These are phyloP conservation scores for Ogataea henricii DNA, from an alignment of 805 yeast species.

Conservation along the genomic window DNA sequence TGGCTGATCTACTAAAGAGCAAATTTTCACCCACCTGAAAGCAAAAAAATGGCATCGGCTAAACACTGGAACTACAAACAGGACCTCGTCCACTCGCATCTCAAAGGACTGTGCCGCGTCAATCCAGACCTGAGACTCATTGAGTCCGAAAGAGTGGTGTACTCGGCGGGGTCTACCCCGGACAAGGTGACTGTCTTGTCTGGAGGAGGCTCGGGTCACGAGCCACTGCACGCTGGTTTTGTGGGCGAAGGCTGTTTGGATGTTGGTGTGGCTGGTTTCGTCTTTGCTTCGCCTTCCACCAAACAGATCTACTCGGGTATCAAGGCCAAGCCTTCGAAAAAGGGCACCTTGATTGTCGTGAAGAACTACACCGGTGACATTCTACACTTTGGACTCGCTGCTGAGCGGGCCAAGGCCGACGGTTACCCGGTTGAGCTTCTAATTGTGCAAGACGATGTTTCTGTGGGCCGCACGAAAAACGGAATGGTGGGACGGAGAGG, in stretches of 20 bases:
- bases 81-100: constrained; percentile 49
- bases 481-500: constrained; percentile 95
- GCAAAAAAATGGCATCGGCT: constrained; percentile 13
- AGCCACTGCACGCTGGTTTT: constrained; percentile 90
- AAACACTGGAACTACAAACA: constrained; percentile 54
- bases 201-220: constrained; percentile 97
- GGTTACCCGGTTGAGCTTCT: constrained; percentile 75
- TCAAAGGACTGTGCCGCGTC: constrained; percentile 53
- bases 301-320: constrained; percentile 78
- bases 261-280: constrained; percentile 86
- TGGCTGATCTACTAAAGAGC: background rate
- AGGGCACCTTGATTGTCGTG: constrained; percentile 77
- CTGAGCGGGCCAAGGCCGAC: constrained; percentile 79
- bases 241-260: constrained; percentile 82
- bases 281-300: constrained; percentile 91
- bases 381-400: constrained; percentile 88
- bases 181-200: constrained; percentile 72
- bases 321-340: constrained; percentile 52
- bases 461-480: constrained; percentile 88
- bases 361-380: constrained; percentile 96
- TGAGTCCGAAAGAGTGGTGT: constrained; percentile 58
- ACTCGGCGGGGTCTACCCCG: constrained; percentile 36
- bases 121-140: constrained; percentile 58
- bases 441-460: constrained; percentile 88
- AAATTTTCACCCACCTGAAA: too few species aligned